These are phyloP conservation scores for Mycena haematopus DNA, from an alignment of 768 basidiomycete species.

Conservation along the genomic window DNA sequence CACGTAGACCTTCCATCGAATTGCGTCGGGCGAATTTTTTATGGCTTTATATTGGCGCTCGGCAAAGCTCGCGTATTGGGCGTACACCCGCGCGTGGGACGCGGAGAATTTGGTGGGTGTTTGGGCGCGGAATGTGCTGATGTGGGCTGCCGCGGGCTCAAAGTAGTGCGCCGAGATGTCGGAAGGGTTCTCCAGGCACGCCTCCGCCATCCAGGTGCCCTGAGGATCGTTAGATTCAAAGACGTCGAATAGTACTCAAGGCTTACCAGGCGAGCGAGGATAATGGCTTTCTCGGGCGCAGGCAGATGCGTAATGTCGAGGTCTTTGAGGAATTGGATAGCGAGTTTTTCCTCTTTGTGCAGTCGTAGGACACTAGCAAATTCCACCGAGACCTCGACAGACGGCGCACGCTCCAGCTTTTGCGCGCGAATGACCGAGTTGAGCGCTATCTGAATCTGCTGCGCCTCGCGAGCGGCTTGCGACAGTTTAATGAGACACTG, in stretches of 20 bases:
- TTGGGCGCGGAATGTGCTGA: slow-evolving; percentile 32
- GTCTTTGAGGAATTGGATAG: slow-evolving; percentile 72
- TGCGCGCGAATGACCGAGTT: slow-evolving; percentile 86
- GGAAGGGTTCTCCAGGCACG: slow-evolving; percentile 79
- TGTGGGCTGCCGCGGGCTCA: slow-evolving; percentile 54
- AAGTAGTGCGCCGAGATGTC: slow-evolving; percentile 79
- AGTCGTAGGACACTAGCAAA: slow-evolving; percentile 91
- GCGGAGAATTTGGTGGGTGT: slow-evolving; percentile 24
- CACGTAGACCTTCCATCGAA: slow-evolving; percentile 72
- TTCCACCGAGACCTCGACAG: slow-evolving; percentile 71
- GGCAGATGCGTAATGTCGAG: slow-evolving; percentile 35
- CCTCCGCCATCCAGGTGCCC: slow-evolving; percentile 92
- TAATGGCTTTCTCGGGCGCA: slow-evolving; percentile 43
- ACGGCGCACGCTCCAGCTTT: slow-evolving; percentile 52
- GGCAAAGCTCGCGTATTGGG: slow-evolving; percentile 87
- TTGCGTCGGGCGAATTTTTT: slow-evolving; percentile 68
- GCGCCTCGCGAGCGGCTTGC: slow-evolving; percentile 68
- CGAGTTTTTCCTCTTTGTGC: slow-evolving; percentile 83
- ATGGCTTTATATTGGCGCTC: slow-evolving; percentile 85
- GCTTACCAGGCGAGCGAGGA: slow-evolving; percentile 72
- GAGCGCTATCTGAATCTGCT: slow-evolving; percentile 80
- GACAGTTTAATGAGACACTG: slow-evolving; percentile 75
- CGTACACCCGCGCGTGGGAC: slow-evolving; percentile 67
- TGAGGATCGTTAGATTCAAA: slow-evolving; percentile 37
- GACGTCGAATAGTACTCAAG: neutral